These are phyloP conservation scores for Wolfiporia cocos DNA, from an alignment of 1,284 basidiomycete species.

Conservation along the genomic window DNA sequence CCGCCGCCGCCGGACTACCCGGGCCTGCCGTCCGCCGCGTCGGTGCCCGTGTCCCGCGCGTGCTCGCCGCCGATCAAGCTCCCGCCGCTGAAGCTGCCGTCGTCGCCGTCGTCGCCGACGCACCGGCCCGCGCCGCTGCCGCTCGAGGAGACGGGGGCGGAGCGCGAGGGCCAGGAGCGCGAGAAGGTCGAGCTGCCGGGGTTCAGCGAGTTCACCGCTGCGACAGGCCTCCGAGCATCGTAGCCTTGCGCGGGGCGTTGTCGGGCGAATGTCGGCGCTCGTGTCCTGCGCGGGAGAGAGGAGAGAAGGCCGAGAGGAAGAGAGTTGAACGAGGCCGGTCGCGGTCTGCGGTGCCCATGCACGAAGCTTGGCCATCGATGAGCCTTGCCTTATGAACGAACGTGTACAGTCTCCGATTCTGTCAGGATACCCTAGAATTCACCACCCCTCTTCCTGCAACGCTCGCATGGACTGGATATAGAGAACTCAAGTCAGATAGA, in stretches of 20 bases:
- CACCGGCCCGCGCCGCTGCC: slow-evolving; percentile 12
- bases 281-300: too few relatives aligned
- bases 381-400: too few relatives aligned
- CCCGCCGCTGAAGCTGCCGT: slow-evolving; percentile 51
- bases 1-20: slow-evolving; percentile 14
- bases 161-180: slow-evolving; percentile 18
- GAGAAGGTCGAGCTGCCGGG: slow-evolving; percentile 43
- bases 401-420: too few relatives aligned
- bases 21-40: slow-evolving; percentile 17
- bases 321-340: too few relatives aligned
- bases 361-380: too few relatives aligned
- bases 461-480: too few relatives aligned
- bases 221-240: slow-evolving; percentile 25
- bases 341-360: too few relatives aligned
- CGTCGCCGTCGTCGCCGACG: slow-evolving; percentile 22
- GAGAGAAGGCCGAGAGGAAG: too few relatives aligned
- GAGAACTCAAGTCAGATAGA: too few relatives aligned
- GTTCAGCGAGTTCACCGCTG: slow-evolving; percentile 58
- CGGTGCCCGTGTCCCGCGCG: slow-evolving; percentile 52
- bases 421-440: too few relatives aligned
- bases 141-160: slow-evolving; percentile 11
- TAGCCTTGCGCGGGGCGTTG: not conserved
- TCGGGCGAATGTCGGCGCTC: slow-evolving; percentile 1
- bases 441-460: too few relatives aligned
- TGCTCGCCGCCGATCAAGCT: slow-evolving; percentile 65